Percentiles rank a stretch among this genome's conserved stretches.
Evolutionary conservation across 2,329 filamentous ascomycete species (phyloP).

Genomic region (Immersiporthe knoxdaviesiana): DNA sequence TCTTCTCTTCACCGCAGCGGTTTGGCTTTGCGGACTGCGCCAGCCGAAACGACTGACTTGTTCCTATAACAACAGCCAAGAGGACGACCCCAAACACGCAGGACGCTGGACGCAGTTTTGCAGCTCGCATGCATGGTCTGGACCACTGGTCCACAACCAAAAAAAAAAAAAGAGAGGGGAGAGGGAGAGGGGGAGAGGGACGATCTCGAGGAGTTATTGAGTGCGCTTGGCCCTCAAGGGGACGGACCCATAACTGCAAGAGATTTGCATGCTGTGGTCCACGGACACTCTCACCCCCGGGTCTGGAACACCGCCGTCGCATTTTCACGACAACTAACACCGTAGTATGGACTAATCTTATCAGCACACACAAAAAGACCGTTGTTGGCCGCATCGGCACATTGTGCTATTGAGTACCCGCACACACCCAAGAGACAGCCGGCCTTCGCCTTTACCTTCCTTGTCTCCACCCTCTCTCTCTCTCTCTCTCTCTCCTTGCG

Average conservation of each 20-base stretch:
- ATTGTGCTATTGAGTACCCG: not conserved
- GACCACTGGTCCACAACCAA: not conserved
- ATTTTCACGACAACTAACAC: constrained; percentile 10
- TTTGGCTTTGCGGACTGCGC: too few species aligned
- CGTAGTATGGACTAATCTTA: not conserved
- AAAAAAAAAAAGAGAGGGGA: too few species aligned
- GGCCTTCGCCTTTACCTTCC: not conserved
- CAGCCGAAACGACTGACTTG: not conserved
- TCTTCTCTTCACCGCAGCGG: not conserved
- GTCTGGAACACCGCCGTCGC: constrained; percentile 1
- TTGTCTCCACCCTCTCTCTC: not conserved
- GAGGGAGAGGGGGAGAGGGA: not conserved
- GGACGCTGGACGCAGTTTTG: not conserved
- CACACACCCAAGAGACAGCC: not conserved
- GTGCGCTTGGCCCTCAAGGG: not conserved
- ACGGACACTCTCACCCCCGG: constrained; percentile 20
- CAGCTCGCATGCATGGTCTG: not conserved
- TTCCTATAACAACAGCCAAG: not conserved
- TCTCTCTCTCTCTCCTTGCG: too few species aligned
- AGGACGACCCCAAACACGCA: not conserved
- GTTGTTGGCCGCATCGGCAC: not conserved
- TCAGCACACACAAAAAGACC: not conserved
- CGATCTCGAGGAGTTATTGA: not conserved
- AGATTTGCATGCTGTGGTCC: not conserved
- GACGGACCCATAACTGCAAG: constrained; percentile 2